Evolutionary conservation across 495 filamentous ascomycete species (phyloP), one percentile per base, ranked within the genome.

Genomic region (Penicillium flavigenum): DNA sequence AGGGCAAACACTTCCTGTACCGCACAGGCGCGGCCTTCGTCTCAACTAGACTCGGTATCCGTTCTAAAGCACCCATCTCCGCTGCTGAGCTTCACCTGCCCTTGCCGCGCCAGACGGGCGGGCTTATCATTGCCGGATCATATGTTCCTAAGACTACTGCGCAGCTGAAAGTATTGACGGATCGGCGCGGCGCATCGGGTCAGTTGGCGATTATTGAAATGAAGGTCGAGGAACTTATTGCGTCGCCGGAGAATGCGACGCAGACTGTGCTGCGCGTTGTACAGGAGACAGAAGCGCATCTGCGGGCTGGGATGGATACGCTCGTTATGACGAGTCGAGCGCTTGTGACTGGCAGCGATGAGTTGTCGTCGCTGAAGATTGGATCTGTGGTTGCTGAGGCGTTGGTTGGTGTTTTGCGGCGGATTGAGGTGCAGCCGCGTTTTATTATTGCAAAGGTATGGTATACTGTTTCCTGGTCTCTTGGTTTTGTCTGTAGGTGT

Each of bases 121-220:
- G 76, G 0, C 61, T 83, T 2, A 80, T 83, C 19, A 59, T 83
- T 26, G 79, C 79, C 4, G 79, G 80, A 11, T 80, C 78, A 4
- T 83, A 83, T 53, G 79, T 82, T 0, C 79, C 79, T 14, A 83
- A 82, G 48, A 83, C 80, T 0, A 83, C 80, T 0, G 71, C 74
- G 0, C 80, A 83, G 43, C 62, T 83, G 0, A 69, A 73, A 32
- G 58, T 65, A 9, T 61, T 83, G 9, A 72, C 66, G 1, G 65
- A 72, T 14, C 62, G 63, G 5, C 64, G 74, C 22, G 74, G 72
- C 7, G n/a, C 43, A 4, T 61, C 56, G 1, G 67, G 62, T 2
- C 56, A 73, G 17, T 68, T 83, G 1, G 64, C 66, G 17, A 69
- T 79, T n/a, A 73, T 83, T 32, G 77, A 76, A 38, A 75, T 83